Base-by-base conservation (phyloP, 2,329 filamentous ascomycete species). In the Neofusicoccum ribis region DNA sequence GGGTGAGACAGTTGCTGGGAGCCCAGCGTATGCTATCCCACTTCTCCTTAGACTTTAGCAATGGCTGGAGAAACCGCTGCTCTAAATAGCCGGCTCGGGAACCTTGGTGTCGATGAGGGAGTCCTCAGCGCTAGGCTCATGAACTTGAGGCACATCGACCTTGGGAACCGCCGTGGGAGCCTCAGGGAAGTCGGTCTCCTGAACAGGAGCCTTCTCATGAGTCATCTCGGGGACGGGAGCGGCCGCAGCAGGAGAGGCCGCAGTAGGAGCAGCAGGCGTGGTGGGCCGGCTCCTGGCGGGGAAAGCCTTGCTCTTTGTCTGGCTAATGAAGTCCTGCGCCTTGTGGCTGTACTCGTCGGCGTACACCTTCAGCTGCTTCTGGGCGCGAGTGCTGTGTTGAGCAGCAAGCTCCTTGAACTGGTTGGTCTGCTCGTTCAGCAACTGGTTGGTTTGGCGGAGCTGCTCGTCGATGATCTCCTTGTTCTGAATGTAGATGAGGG, bases 401-500 rank as follows among this genome's bases (percentile, higher is more conserved):
- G 83, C 84, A 61, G 86, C 86, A 67, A 89, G 76, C 56, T 86
- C 83, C 74, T 84, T 84, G 70, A 88, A 77, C 72, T 89, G 87
- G 65, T 78, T 80, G 37, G 86, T 83, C 75, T 89, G 87, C 71
- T 84, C 77, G 73, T 80, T 83, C 71, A 87, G 79, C 68, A 88
- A 76, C 62, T 83, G 75, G 71, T 83, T 79, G 49, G 81, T 80
- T 70, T 86, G 82, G 70, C 82, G 78, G 59, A 89, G 78, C 70
- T 89, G 85, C 64, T 80, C 78, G 70, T 89, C 87, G 69, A 89
- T 89, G 69, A 86, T 72, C 69, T 88, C 86, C 72, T 85, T 85
- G 82, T 89, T 89, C 79, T 82, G 83, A 72, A 89, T 82, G 80
- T 89, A 89, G 74, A 87, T 71, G 65, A 89, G 81, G 61, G 87